Percentiles rank a stretch among this genome's conserved stretches.
phyloP scores from a whole-genome alignment of 306 rosid genomes.

The Cicer bijugum region DNA sequence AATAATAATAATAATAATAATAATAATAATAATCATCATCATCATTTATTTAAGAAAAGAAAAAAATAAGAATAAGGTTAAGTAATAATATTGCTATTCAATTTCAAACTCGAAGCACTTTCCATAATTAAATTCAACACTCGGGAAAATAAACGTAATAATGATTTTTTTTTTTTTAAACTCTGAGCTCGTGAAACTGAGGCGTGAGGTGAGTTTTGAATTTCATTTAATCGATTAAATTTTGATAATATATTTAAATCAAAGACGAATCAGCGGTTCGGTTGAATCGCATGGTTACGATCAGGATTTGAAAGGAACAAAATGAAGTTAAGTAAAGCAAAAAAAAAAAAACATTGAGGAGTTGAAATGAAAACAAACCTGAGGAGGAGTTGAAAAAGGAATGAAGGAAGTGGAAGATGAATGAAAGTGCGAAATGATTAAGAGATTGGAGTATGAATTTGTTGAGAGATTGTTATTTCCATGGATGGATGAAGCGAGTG shows the following conservation, averaged over 20 bases:
- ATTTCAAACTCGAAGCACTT: slow-evolving; percentile 18
- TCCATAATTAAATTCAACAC: slow-evolving; percentile 12
- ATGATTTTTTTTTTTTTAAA: neutral
- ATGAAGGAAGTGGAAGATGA: slow-evolving; percentile 45
- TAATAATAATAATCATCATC: too few relatives aligned
- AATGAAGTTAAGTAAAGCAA: neutral
- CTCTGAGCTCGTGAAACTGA: slow-evolving; percentile 28
- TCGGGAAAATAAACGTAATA: slow-evolving; percentile 25
- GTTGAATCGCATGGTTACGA: slow-evolving; percentile 26
- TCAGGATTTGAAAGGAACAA: neutral
- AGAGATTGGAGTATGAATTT: slow-evolving; percentile 15
- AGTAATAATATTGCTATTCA: neutral
- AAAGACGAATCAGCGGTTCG: slow-evolving; percentile 8
- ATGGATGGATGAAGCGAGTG: slow-evolving; percentile 21
- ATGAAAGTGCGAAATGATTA: slow-evolving; percentile 33
- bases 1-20: too few relatives aligned
- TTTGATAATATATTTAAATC: neutral
- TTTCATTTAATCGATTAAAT: slow-evolving; percentile 11
- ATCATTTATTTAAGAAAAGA: neutral
- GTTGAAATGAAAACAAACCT: slow-evolving; percentile 7
- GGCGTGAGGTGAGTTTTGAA: neutral
- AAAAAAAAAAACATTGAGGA: neutral
- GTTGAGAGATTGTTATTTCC: slow-evolving; percentile 8
- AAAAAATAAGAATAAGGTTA: neutral
- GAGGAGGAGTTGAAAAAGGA: slow-evolving; percentile 17